Evolutionary conservation across 164 flowering plant genomes (phyloP).

Genomic region (Annona cherimola): DNA sequence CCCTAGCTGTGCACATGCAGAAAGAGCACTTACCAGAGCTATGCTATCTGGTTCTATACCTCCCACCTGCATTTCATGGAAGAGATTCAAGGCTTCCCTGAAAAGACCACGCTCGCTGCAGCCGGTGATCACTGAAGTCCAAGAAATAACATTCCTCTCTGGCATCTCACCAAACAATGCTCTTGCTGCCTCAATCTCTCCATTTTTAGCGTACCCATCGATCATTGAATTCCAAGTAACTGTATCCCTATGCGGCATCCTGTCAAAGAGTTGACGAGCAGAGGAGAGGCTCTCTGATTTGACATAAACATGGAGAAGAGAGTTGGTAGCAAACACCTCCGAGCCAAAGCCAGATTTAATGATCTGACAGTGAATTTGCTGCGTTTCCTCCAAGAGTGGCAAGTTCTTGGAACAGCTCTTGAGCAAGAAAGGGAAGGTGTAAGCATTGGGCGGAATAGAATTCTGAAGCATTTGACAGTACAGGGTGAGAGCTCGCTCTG

Average conservation of each 20-base stretch:
- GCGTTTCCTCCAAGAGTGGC: slow-evolving; percentile 22
- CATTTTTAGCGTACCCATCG: slow-evolving; percentile 32
- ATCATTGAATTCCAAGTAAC: slow-evolving; percentile 52
- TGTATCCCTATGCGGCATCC: slow-evolving; percentile 20
- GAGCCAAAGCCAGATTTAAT: slow-evolving; percentile 30
- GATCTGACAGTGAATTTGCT: slow-evolving; percentile 43
- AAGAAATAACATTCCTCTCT: slow-evolving; percentile 29
- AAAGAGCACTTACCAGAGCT: slow-evolving; percentile 28
- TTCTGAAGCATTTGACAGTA: slow-evolving; percentile 31
- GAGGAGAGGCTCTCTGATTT: slow-evolving; percentile 19
- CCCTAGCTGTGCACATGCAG: slow-evolving; percentile 45
- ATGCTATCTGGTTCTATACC: slow-evolving; percentile 35
- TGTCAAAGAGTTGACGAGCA: slow-evolving; percentile 31
- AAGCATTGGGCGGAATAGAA: slow-evolving; percentile 29
- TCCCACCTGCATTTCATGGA: slow-evolving; percentile 21
- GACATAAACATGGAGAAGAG: slow-evolving; percentile 36
- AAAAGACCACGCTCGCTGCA: slow-evolving; percentile 21
- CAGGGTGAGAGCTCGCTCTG: slow-evolving; percentile 28
- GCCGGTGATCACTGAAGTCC: slow-evolving; percentile 39
- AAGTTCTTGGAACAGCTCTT: slow-evolving; percentile 32
- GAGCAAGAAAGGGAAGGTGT: slow-evolving; percentile 51
- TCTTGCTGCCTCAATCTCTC: slow-evolving; percentile 23
- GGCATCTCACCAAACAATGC: slow-evolving; percentile 33
- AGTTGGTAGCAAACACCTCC: slow-evolving; percentile 30
- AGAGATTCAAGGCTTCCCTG: slow-evolving; percentile 24